Evolutionary conservation across 306 rosid species (phyloP).

Genomic region (Citrullus mucosospermus): DNA sequence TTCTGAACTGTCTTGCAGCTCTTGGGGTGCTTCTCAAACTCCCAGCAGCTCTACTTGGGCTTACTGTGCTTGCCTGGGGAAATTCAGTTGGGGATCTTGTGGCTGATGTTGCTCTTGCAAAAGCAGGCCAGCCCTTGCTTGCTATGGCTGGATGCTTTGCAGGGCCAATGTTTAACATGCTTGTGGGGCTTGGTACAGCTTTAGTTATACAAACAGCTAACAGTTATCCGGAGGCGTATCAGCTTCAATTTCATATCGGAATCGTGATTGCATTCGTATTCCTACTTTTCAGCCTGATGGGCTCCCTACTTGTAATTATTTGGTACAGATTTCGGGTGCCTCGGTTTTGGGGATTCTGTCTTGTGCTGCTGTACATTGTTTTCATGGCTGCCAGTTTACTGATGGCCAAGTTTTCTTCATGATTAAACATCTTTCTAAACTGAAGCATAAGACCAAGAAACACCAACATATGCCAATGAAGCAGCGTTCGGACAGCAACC

Average conservation of each 20-base stretch:
- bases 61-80: conserved; percentile 97
- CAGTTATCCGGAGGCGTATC: conserved; percentile 59
- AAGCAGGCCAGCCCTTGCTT: conserved; percentile 93
- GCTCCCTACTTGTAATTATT: conserved; percentile 75
- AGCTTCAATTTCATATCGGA: conserved; percentile 67
- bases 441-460: background rate
- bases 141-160: conserved; percentile 99
- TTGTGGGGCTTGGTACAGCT: conserved; percentile 84
- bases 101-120: conserved; percentile 89
- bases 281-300: conserved; percentile 85
- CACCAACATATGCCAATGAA: background rate
- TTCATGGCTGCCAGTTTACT: conserved; percentile 62
- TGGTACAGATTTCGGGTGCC: conserved; percentile 96
- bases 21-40: conserved; percentile 56
- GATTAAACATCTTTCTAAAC: conserved; percentile 12
- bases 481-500: background rate
- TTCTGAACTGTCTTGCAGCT: conserved; percentile 78
- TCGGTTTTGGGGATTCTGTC: conserved; percentile 89
- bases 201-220: conserved; percentile 70
- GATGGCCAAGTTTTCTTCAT: conserved; percentile 57
- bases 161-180: conserved; percentile 98
- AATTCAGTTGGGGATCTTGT: conserved; percentile 94
- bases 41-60: conserved; percentile 72
- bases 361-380: conserved; percentile 62
- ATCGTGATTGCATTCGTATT: conserved; percentile 80